Percentiles rank a stretch among this genome's conserved stretches.
These are phyloP conservation scores for Globisporangium splendens DNA, from an alignment of 352 stramenopile species.

Conservation along the genomic window DNA sequence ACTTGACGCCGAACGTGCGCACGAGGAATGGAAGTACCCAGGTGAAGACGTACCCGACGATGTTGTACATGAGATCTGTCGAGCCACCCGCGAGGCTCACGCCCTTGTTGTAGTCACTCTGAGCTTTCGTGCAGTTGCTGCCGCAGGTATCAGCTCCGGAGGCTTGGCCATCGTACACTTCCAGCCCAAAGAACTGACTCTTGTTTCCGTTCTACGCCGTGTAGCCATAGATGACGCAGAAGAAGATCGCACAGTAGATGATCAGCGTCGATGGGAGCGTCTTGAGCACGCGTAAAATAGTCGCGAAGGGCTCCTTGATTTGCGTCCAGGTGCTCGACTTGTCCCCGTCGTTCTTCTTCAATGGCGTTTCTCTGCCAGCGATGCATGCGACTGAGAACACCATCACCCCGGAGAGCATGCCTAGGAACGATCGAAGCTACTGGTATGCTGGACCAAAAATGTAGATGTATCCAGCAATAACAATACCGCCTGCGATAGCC, in stretches of 20 bases:
- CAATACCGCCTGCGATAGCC: constrained; percentile 55
- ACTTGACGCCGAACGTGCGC: constrained; percentile 26
- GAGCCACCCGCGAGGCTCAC: constrained; percentile 38
- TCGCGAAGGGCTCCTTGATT: constrained; percentile 35
- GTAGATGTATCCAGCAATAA: constrained; percentile 74
- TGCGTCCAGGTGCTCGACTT: constrained; percentile 17
- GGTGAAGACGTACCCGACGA: constrained; percentile 42
- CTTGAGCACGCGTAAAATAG: constrained; percentile 44
- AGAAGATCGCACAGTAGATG: constrained; percentile 47
- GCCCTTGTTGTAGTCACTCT: constrained; percentile 37
- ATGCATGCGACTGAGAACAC: constrained; percentile 46
- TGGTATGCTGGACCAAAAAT: constrained; percentile 62
- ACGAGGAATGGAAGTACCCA: constrained; percentile 41
- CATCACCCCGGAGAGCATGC: constrained; percentile 69
- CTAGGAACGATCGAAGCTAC: constrained; percentile 61
- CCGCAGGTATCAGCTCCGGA: constrained; percentile 38
- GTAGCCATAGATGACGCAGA: constrained; percentile 46
- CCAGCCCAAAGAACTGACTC: constrained; percentile 55
- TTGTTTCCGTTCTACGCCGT: constrained; percentile 59
- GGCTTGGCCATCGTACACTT: constrained; percentile 38
- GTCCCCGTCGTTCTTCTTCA: constrained; percentile 13
- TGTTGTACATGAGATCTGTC: constrained; percentile 36
- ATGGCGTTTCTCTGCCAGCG: constrained; percentile 47
- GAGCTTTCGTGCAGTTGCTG: constrained; percentile 25
- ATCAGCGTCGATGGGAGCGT: constrained; percentile 31